Base-by-base conservation (phyloP, 2,329 filamentous ascomycete species). In the Aspergillus aculeatus region DNA sequence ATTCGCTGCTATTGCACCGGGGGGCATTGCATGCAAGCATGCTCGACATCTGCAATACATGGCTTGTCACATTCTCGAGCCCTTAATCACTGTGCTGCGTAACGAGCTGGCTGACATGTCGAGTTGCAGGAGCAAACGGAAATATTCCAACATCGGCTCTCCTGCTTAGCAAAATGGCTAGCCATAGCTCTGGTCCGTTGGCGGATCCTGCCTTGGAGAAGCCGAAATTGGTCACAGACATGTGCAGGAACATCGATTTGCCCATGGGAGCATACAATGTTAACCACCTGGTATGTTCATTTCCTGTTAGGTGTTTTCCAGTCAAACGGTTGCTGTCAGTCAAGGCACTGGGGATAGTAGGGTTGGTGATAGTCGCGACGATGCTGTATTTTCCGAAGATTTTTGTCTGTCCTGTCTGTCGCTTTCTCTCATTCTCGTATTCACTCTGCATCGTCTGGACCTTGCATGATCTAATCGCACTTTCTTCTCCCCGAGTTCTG, bases 231-330 rank as follows among this genome's bases (percentile, higher is more conserved):
- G 23, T 35, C 3, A 70, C 68, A 0, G 69, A 71, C 32, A 65
- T 62, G 55, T 71, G 66, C 26, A 58, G 51, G 19, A 69, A 71
- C 32, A 47, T 71, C 2, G 69, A 71, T 49, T 48, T 71, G 49
- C 68, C 69, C 1, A 24, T 63, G 38, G 61, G 57, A 0, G 69
- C 69, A 12, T 71, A 63, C 56, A 47, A 57, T 1, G 38, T 71
- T 7, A 66, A 71, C 32, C 60, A 69, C 38, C 16, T 65, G 61
- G 69, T 71, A 67, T 63, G 68, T 67, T 24, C 12, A 12, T 35
- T 32, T 60, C 57, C 29, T 32, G 23, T 62, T 50, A 21, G 35
- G 24, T 29, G 16, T 47, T 26, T 29, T 29, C 51, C 32, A 24
- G 24, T 23, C 29, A 53, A 5, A 53, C 19, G 31, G 47, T 10